Conservation (phyloP, 2,329 filamentous ascomycete genomes). For the Microdochium nivale region DNA sequence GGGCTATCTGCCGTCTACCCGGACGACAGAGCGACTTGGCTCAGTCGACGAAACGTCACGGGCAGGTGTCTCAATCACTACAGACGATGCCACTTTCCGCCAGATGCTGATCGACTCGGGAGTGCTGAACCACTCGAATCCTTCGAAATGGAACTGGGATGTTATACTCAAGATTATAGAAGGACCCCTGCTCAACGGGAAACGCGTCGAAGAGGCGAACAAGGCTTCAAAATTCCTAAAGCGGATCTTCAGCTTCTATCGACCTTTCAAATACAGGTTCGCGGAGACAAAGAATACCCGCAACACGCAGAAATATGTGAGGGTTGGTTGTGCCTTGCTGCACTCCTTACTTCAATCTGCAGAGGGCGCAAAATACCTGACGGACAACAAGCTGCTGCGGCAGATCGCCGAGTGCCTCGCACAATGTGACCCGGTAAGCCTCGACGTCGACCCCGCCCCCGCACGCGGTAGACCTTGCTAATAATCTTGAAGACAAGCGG, state of each 20-base stretch:
- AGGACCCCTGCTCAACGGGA: slow-evolving; percentile 82
- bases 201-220: slow-evolving; percentile 86
- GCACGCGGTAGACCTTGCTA: slow-evolving; percentile 6
- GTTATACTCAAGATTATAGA: slow-evolving; percentile 85
- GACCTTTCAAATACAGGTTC: slow-evolving; percentile 95
- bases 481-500: slow-evolving; percentile 47
- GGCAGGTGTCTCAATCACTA: slow-evolving; percentile 35
- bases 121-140: slow-evolving; percentile 83
- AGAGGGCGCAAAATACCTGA: slow-evolving; percentile 77
- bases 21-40: slow-evolving; percentile 37
- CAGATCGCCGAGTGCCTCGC: slow-evolving; percentile 95
- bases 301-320: slow-evolving; percentile 88
- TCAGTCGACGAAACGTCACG: slow-evolving; percentile 50
- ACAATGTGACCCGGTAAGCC: slow-evolving; percentile 76
- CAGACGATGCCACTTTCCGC: slow-evolving; percentile 55
- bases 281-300: slow-evolving; percentile 84
- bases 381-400: slow-evolving; percentile 84
- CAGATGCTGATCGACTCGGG: slow-evolving; percentile 67
- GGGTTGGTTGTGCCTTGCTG: slow-evolving; percentile 81
- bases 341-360: slow-evolving; percentile 76
- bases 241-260: slow-evolving; percentile 85
- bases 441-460: neutral
- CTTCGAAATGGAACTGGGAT: slow-evolving; percentile 96
- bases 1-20: slow-evolving; percentile 29
- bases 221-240: slow-evolving; percentile 96